Evolutionary conservation across 2,329 filamentous ascomycete species (phyloP).

Genomic region (Penicillium crustosum): DNA sequence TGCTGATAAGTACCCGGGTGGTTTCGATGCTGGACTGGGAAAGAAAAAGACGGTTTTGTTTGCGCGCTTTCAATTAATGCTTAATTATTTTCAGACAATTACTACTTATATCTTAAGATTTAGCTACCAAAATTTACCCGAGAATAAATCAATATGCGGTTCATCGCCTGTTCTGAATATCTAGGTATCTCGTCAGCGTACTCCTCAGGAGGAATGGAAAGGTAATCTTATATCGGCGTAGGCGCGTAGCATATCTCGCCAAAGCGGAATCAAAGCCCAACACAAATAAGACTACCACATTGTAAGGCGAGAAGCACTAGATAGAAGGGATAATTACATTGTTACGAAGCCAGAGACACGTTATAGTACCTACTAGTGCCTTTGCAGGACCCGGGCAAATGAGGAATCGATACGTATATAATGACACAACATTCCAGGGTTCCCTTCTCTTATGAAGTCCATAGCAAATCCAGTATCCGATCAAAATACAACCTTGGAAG

Average conservation of each 20-base stretch:
- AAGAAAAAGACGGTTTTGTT: neutral
- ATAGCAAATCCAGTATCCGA: neutral
- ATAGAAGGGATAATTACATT: neutral
- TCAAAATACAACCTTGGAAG: neutral
- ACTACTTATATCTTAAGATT: neutral
- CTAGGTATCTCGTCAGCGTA: neutral
- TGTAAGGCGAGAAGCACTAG: neutral
- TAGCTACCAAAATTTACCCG: neutral
- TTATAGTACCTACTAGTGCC: too few species aligned
- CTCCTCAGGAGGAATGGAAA: neutral
- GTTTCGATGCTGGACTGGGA: neutral
- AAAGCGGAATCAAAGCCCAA: neutral
- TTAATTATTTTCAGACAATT: neutral
- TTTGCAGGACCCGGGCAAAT: neutral
- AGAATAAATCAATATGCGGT: neutral
- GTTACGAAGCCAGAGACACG: neutral
- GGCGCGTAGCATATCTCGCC: too few species aligned
- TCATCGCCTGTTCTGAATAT: neutral
- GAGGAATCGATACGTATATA: neutral
- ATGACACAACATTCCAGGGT: neutral
- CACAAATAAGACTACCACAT: neutral
- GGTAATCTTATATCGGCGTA: too few species aligned
- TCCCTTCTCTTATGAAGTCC: too few species aligned
- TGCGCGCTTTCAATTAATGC: conserved; percentile 2
- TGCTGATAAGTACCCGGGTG: neutral